Conservation (phyloP, 2,329 filamentous ascomycete species). For the Aureobasidium pullulans region DNA sequence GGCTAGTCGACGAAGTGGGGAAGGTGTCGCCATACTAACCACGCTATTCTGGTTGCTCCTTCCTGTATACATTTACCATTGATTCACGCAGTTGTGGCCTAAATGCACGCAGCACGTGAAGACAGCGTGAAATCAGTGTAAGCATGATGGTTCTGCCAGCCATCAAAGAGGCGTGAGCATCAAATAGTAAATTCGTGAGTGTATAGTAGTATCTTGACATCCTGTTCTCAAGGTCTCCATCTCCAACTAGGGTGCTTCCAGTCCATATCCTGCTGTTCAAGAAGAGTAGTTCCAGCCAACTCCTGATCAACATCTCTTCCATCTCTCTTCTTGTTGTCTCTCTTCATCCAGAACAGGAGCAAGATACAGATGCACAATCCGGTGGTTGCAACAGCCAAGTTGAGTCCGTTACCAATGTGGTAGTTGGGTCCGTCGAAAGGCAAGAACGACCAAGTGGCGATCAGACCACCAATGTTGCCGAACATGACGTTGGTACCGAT, state of each 20-base stretch:
- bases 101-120: too few relatives aligned
- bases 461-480: slow-evolving; percentile 57
- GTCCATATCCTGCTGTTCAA: slow-evolving; percentile 54
- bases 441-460: slow-evolving; percentile 44
- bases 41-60: too few relatives aligned
- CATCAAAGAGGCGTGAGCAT: too few relatives aligned
- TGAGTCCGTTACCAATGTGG: slow-evolving; percentile 64
- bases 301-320: slow-evolving; percentile 48
- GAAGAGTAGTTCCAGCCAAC: slow-evolving; percentile 45
- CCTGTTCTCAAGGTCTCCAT: slow-evolving; percentile 42
- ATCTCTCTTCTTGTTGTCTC: slow-evolving; percentile 54
- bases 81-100: too few relatives aligned
- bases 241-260: slow-evolving; percentile 60
- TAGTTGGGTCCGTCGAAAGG: slow-evolving; percentile 58
- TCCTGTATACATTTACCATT: too few relatives aligned
- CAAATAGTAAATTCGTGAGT: too few relatives aligned
- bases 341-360: slow-evolving; percentile 54
- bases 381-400: slow-evolving; percentile 53
- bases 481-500: slow-evolving; percentile 65
- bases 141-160: too few relatives aligned
- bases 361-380: slow-evolving; percentile 43
- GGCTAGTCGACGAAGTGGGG: too few relatives aligned
- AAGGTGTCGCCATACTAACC: too few relatives aligned
- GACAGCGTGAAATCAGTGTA: too few relatives aligned
- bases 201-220: too few relatives aligned